phyloP scores from a whole-genome alignment of 805 yeast species.

The Lachancea thermotolerans region DNA sequence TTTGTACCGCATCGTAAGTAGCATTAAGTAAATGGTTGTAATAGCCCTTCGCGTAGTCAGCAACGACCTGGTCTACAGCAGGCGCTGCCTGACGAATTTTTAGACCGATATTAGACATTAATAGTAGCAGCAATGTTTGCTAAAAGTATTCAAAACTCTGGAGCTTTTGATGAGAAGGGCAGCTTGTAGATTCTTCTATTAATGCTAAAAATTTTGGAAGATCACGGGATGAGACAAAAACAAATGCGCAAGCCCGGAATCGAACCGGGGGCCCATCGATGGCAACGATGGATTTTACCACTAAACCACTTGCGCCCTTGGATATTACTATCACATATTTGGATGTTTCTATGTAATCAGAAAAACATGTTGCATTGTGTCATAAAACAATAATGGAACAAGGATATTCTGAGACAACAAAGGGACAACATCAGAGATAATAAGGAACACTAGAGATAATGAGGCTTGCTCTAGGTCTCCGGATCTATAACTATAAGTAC shows the following conservation, averaged over 20 bases:
- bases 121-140: slow-evolving; percentile 22
- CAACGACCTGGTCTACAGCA: slow-evolving; percentile 75
- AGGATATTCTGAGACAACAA: no score
- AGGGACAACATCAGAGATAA: no score
- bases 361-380: no score
- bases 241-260: slow-evolving; percentile 28
- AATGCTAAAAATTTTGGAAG: no score
- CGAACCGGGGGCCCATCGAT: slow-evolving; percentile 31
- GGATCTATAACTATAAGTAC: no score
- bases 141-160: slow-evolving; percentile 44
- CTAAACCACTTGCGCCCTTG: slow-evolving; percentile 26
- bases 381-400: no score
- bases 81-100: slow-evolving; percentile 86
- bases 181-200: no score
- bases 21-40: slow-evolving; percentile 72
- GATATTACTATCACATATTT: neutral
- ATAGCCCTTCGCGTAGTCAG: slow-evolving; percentile 87
- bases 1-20: slow-evolving; percentile 75
- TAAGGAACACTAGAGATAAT: no score
- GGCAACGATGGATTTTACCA: slow-evolving; percentile 30
- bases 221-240: slow-evolving; percentile 1
- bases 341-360: no score
- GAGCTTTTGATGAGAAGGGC: neutral
- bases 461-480: no score
- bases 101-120: slow-evolving; percentile 36